Base-by-base conservation (phyloP, 371 early-diverging fungal genomes). In the Parasitella parasitica region DNA sequence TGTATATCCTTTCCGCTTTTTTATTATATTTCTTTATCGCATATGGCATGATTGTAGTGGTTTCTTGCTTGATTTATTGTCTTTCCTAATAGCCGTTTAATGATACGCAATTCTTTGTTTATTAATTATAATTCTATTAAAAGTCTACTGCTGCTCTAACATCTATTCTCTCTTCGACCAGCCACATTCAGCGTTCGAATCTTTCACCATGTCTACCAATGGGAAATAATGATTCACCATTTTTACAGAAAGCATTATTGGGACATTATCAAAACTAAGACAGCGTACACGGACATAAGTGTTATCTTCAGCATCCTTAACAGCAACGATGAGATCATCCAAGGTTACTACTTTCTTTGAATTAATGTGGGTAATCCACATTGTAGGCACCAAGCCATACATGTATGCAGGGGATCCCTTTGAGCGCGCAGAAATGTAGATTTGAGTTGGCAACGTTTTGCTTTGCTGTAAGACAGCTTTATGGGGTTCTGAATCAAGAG, bases 211-310 rank as follows among this genome's bases (percentile, higher is more conserved):
- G 37, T 82, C 83, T 6, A 74, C 73, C 13, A 85, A 73, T 8
- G 85, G 85, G 73, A 85, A 94, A 72, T 94, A 95, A 66, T 93
- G 94, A 63, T 86, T 79, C 54, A 87, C 85, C 54, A 86, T 86
- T 77, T 93, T 94, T 69, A 94, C 80, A 60, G 87, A 89, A 30
- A 92, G 71, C 58, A 94, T 91, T 4, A 81, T 77, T 0, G 94
- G 94, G 3, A 91, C 88, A 56, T 84, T 81, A 68, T 94, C 93
- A 71, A 92, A 94, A 30, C 84, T 90, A 50, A 94, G 82, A 28
- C 86, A 83, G 60, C 91, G 90, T 30, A 96, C 87, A n/a, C 95
- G 86, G 16, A 92, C 91, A 73, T 93, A 95, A 0, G 77, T 84
- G 54, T 90, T 91, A 43, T 87, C 86, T 15, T 80, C 66, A 24